Percentiles rank a stretch among this genome's conserved stretches.
Evolutionary conservation across 306 rosid species (phyloP).

Genomic region (Gleditsia sinensis): DNA sequence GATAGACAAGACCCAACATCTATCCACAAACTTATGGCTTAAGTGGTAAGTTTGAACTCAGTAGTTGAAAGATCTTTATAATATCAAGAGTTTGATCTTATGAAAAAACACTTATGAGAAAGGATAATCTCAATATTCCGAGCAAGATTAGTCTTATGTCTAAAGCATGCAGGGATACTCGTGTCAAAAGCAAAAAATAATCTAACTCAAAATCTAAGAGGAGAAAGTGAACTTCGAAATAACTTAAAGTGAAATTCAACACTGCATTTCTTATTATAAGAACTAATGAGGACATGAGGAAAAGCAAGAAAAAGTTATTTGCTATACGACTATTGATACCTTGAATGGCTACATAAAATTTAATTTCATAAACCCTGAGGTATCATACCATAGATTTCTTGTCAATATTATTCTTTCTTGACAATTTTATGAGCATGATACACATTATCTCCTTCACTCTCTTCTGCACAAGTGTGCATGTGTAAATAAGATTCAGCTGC

Average conservation of each 20-base stretch:
- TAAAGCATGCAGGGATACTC: no score
- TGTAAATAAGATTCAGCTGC: background rate
- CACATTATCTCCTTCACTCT: no score
- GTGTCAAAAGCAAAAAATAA: no score
- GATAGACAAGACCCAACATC: no score
- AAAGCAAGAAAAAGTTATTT: background rate
- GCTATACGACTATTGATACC: background rate
- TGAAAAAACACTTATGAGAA: no score
- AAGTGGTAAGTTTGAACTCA: no score
- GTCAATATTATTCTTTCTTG: background rate
- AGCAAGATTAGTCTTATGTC: no score
- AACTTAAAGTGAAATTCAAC: background rate
- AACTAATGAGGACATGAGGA: background rate
- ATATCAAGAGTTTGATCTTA: no score
- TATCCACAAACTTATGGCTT: no score
- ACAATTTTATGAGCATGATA: background rate
- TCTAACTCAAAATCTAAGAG: background rate
- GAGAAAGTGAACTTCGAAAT: background rate
- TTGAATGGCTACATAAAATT: background rate
- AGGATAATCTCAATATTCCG: no score
- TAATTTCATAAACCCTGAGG: background rate
- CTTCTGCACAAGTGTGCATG: background rate
- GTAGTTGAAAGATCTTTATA: no score
- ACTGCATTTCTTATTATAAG: background rate
- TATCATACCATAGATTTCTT: background rate